Base-by-base conservation (phyloP, 2,329 filamentous ascomycete species). In the Aspergillus awamori region DNA sequence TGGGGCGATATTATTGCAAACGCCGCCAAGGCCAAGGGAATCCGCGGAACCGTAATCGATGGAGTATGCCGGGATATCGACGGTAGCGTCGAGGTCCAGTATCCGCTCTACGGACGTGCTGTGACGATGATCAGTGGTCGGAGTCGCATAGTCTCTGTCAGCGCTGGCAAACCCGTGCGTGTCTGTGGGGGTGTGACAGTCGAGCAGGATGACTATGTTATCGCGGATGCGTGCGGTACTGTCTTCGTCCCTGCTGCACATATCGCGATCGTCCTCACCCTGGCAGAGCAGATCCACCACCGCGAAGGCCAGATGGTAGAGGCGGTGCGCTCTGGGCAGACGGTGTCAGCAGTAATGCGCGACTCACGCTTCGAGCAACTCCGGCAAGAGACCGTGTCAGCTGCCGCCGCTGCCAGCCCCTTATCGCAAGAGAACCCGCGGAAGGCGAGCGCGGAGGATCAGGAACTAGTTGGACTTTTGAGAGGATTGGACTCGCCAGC, bases 11-110 rank as follows among this genome's bases (percentile, higher is more conserved):
- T 70, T 15, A 49, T 70, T 22, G 65, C 65, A 30, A 68, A 69
- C 20, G 68, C 65, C 4, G 62, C 71, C 3, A 63, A 69, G 24
- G 24, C 24, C 6, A 73, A 71, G 38, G 5, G 52, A 0, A 72
- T 74, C n/a, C 71, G 72, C 1, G 72, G 72, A 5, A 70, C 72
- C 3, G 56, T 74, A 58, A 72, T 74, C 20, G 71, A 74, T 28
- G 72, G 72, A 15, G 65, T 72, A 67, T 69, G 71, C 41, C 70
- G 72, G 4, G 72, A 74, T 13, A 74, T 76, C 11, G 71, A 76
- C 36, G 74, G 74, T 3, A 72, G 72, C 33, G 69, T 71, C 1
- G 70, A 75, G 0, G 64, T 70, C 15, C 65, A 67, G 22, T 77
- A 75, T 58, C 74, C 74, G 8, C 70, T 76, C 4, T 76, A 70